A percentile compares a stretch with the other conserved stretches of the same genome.
phyloP scores from a whole-genome alignment of 1,284 basidiomycete species.

The Ganoderma lucidum region DNA sequence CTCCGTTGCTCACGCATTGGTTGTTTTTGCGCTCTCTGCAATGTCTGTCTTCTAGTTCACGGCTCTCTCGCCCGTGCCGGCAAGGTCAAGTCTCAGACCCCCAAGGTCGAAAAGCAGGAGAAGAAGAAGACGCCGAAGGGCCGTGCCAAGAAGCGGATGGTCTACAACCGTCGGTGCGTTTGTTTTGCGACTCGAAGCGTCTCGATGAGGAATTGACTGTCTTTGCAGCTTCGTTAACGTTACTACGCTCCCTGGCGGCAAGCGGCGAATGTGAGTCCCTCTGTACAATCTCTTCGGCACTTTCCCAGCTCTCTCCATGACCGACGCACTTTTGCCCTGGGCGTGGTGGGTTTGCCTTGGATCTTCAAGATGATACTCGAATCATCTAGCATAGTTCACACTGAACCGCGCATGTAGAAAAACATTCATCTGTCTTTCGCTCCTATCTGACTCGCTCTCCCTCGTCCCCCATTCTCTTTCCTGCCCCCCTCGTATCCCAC shows the following conservation, averaged over 20 bases:
- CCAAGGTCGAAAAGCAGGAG: conserved; percentile 97
- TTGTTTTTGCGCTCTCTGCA: background rate
- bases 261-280: conserved; percentile 91
- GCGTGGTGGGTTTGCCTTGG: conserved; percentile 19
- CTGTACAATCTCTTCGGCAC: conserved; percentile 22
- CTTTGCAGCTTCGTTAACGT: conserved; percentile 90
- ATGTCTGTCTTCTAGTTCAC: conserved; percentile 74
- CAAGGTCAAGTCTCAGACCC: conserved; percentile 98
- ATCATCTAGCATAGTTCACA: conserved; percentile 89
- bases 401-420: conserved; percentile 84
- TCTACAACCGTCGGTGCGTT: conserved; percentile 92
- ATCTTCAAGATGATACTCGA: conserved; percentile 67
- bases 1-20: conserved; percentile 20
- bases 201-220: conserved; percentile 23
- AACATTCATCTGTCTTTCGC: conserved; percentile 90
- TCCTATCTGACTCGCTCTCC: conserved; percentile 79
- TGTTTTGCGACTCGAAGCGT: conserved; percentile 10
- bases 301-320: conserved; percentile 6
- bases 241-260: conserved; percentile 89
- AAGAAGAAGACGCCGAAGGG: conserved; percentile 98
- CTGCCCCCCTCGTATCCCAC: conserved; percentile 18
- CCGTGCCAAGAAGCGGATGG: conserved; percentile 94
- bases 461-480: conserved; percentile 22
- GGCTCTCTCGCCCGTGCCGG: conserved; percentile 99
- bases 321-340: background rate